Base-by-base conservation (phyloP, 805 yeast species). In the Kluyveromyces nonfermentans region DNA sequence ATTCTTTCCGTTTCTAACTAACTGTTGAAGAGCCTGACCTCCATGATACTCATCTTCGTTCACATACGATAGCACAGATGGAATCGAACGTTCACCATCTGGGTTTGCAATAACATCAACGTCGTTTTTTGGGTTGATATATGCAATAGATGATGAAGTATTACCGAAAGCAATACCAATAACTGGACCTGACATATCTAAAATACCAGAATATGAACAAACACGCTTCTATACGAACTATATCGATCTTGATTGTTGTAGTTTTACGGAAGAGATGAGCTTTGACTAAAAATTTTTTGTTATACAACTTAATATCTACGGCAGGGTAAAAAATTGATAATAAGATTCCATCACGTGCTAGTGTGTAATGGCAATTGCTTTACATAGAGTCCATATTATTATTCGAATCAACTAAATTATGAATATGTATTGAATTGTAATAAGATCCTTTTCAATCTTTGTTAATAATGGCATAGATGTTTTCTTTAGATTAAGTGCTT, bases 81-180 rank as follows among this genome's bases (percentile, higher is more conserved):
- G 95, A 63, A 93, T 93, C 48, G 90, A 77, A 72, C 97, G 86
- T 70, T 93, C 97, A 67, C 98, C 98, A 62, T 93, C 98, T 54
- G 94, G 96, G 78, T 93, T 90, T 54, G 98, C 98, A 65, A 93
- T 90, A 53, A 93, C 95, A 62, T 93, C 97, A 51, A 87, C 93
- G 47, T 62, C 65, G 40, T 59, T 55, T 64, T 83, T 85, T 50
- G 96, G 97, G 59, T 90, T 97, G 53, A 89, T 84, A 59, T 81
- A 85, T 40, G 97, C 97, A 64, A 93, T 88, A 47, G 97, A 85
- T 40, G 97, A 84, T 48, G 95, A 78, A 40, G 95, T 83, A 78
- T 93, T 93, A 66, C 98, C 98, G 66, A 93, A 90, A 35, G 96
- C 81, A 64, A 93, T 78, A 68, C 98, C 98, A 66, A 93, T 85